Evolutionary conservation across 768 basidiomycete species (phyloP).

Genomic region (Mycena vulgaris): DNA sequence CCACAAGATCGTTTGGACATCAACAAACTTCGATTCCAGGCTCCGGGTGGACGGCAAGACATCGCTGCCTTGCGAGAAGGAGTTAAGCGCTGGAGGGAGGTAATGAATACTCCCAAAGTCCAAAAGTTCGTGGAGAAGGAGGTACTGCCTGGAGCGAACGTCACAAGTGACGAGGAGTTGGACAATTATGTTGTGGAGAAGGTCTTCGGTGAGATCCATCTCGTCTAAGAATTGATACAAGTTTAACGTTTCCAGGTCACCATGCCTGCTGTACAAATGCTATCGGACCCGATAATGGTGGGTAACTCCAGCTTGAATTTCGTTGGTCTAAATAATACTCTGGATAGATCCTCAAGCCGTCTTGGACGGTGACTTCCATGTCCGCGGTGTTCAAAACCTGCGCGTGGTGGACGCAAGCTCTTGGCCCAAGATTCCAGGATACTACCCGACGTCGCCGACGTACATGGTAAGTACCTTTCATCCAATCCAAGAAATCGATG

Average conservation of each 20-base stretch:
- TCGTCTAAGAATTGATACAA: too few relatives aligned
- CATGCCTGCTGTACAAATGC: slow-evolving; percentile 51
- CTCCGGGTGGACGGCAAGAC: slow-evolving; percentile 41
- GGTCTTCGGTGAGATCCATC: too few relatives aligned
- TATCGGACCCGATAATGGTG: slow-evolving; percentile 46
- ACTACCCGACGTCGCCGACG: slow-evolving; percentile 48
- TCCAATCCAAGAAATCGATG: too few relatives aligned
- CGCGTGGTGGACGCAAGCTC: slow-evolving; percentile 50
- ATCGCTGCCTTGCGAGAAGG: slow-evolving; percentile 45
- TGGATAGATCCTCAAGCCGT: slow-evolving; percentile 50
- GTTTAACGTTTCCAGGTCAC: too few relatives aligned
- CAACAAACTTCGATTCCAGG: slow-evolving; percentile 48
- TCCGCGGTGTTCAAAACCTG: slow-evolving; percentile 45
- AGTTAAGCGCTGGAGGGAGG: slow-evolving; percentile 41
- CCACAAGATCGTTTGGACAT: slow-evolving; percentile 49
- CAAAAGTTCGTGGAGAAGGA: slow-evolving; percentile 40
- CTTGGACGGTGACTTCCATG: slow-evolving; percentile 48
- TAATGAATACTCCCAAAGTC: slow-evolving; percentile 38
- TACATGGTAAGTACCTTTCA: slow-evolving; percentile 52
- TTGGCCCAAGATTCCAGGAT: slow-evolving; percentile 50
- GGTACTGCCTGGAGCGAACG: slow-evolving; percentile 40
- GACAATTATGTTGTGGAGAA: slow-evolving; percentile 42
- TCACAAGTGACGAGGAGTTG: slow-evolving; percentile 46
- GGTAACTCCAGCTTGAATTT: neutral
- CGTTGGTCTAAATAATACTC: neutral